Conservation (phyloP, 345 rosid genomes). For the Eucalyptus sp. region DNA sequence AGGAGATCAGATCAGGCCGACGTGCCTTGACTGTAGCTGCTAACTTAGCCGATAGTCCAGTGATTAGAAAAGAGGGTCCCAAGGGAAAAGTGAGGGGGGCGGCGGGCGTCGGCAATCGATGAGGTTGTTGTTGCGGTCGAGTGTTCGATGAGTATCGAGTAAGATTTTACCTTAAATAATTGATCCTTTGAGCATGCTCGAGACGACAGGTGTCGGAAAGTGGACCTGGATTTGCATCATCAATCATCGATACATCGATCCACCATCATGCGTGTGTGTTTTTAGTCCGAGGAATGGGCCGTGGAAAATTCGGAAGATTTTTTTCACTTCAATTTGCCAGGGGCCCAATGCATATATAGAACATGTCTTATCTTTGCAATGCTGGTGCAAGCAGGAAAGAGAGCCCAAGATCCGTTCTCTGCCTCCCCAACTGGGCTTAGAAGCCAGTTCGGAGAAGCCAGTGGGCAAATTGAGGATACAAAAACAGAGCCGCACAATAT, state of each 20-base stretch:
- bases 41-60: not conserved
- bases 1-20: not conserved
- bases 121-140: not conserved
- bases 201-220: not conserved
- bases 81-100: not conserved
- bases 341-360: not conserved
- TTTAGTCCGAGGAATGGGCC: not conserved
- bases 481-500: not conserved
- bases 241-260: not conserved
- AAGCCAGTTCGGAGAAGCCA: not conserved
- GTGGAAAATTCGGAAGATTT: not conserved
- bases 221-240: not conserved
- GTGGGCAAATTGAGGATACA: not conserved
- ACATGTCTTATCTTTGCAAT: not conserved
- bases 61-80: not conserved
- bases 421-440: not conserved
- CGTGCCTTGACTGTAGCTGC: not conserved
- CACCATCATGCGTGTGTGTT: not conserved
- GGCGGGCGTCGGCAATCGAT: not conserved
- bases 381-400: not conserved
- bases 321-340: not conserved
- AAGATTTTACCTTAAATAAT: not conserved
- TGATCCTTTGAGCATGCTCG: not conserved
- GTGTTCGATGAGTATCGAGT: not conserved
- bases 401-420: not conserved